phyloP scores from a whole-genome alignment of 805 yeast species.

The Myxozyma geophila region DNA sequence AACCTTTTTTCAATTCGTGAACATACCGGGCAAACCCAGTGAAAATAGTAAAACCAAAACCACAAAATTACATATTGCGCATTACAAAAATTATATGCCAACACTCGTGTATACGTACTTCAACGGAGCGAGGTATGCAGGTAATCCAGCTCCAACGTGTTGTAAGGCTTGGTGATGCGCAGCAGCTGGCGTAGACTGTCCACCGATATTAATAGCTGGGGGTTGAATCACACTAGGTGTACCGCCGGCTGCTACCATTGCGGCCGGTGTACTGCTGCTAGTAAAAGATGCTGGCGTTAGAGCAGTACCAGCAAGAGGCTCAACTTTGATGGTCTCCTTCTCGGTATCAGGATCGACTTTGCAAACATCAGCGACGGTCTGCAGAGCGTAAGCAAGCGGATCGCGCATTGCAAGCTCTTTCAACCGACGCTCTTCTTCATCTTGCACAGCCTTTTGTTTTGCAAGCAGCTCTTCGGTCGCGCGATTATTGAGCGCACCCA shows the following conservation, averaged over 20 bases:
- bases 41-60: neutral
- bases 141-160: constrained; percentile 1
- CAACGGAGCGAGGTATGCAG: constrained; percentile 13
- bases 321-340: constrained; percentile 13
- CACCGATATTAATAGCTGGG: neutral
- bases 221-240: constrained; percentile 7
- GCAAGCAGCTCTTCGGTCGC: constrained; percentile 14
- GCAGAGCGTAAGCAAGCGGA: constrained; percentile 32
- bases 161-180: constrained; percentile 1
- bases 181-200: neutral
- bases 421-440: constrained; percentile 24
- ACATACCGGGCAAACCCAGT: neutral
- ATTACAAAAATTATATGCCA: neutral
- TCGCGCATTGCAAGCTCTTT: constrained; percentile 30
- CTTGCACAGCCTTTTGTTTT: constrained; percentile 18
- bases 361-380: constrained; percentile 28
- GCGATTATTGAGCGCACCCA: neutral
- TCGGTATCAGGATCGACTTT: constrained; percentile 25
- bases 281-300: neutral
- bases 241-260: neutral
- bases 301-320: neutral
- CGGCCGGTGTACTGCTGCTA: constrained; percentile 6
- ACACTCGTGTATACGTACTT: constrained; percentile 14
- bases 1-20: neutral
- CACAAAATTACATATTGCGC: neutral